Conservation (phyloP, 495 filamentous ascomycete genomes). For the Neurospora discreta region DNA sequence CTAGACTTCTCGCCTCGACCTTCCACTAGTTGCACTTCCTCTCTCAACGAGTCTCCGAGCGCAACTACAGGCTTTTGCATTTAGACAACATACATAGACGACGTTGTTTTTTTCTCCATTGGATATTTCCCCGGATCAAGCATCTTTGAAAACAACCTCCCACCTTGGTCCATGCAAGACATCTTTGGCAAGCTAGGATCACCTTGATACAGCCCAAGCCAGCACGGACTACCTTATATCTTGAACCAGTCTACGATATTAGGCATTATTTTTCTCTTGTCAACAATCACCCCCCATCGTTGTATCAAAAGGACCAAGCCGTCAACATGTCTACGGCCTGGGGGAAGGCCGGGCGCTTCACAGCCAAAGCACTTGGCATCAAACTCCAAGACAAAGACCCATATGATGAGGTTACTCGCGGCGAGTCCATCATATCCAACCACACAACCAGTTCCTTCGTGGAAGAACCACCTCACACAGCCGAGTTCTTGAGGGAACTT, state of each 20-base stretch:
- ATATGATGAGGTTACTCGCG: conserved; percentile 48
- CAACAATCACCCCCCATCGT: neutral
- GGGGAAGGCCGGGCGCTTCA: conserved; percentile 49
- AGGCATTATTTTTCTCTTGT: neutral
- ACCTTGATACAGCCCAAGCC: neutral
- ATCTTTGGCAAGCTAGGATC: neutral
- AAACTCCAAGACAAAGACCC: conserved; percentile 59
- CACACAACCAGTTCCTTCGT: conserved; percentile 68
- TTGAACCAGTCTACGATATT: neutral
- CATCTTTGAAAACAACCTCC: neutral
- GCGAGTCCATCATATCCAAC: conserved; percentile 72
- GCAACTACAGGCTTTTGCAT: neutral
- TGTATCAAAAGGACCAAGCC: neutral
- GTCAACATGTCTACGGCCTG: neutral
- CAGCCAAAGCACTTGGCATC: conserved; percentile 79
- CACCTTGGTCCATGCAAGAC: neutral
- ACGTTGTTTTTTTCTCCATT: neutral
- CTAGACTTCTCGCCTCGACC: neutral
- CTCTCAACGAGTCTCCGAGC: neutral
- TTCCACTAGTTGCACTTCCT: neutral
- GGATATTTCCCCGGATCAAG: neutral
- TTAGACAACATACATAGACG: neutral
- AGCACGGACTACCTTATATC: neutral
- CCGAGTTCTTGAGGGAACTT: conserved; percentile 58
- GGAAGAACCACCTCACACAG: conserved; percentile 65